Evolutionary conservation across 139 green algal species (phyloP).

Genomic region (Pedinophyceae sp.): DNA sequence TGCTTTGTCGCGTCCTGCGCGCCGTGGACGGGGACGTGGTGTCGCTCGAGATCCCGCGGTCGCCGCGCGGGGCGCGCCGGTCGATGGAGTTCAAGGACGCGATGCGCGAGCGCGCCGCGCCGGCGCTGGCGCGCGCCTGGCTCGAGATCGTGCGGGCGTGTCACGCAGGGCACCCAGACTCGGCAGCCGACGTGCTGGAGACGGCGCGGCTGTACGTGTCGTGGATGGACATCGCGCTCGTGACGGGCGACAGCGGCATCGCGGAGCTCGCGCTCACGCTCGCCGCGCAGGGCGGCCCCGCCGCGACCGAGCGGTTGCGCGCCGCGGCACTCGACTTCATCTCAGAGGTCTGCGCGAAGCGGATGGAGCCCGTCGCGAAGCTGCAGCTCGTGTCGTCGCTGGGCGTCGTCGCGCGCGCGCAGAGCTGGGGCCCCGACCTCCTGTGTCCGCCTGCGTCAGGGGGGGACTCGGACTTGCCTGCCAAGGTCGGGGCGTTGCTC

Average conservation of each 20-base stretch:
- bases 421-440: too few relatives aligned
- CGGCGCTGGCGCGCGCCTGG: slow-evolving; percentile 54
- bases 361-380: slow-evolving; percentile 72
- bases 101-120: slow-evolving; percentile 54
- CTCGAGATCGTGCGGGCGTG: slow-evolving; percentile 39
- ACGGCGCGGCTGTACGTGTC: slow-evolving; percentile 57
- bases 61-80: slow-evolving; percentile 46
- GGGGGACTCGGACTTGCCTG: background rate
- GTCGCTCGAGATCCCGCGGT: slow-evolving; percentile 65
- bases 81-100: slow-evolving; percentile 84
- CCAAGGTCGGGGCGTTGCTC: slow-evolving; percentile 27
- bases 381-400: slow-evolving; percentile 55
- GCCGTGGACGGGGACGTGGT: slow-evolving; percentile 86
- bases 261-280: too few relatives aligned
- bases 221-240: slow-evolving; percentile 88
- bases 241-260: too few relatives aligned
- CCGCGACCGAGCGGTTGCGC: too few relatives aligned
- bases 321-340: slow-evolving; percentile 51
- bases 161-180: slow-evolving; percentile 17
- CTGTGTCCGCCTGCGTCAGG: too few relatives aligned
- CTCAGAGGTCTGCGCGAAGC: slow-evolving; percentile 60
- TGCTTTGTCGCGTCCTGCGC: slow-evolving; percentile 73
- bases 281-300: too few relatives aligned
- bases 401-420: slow-evolving; percentile 33
- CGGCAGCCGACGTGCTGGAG: slow-evolving; percentile 45